Base-by-base conservation (phyloP, 176 grass and related monocot genomes). In the Stipa capillata region DNA sequence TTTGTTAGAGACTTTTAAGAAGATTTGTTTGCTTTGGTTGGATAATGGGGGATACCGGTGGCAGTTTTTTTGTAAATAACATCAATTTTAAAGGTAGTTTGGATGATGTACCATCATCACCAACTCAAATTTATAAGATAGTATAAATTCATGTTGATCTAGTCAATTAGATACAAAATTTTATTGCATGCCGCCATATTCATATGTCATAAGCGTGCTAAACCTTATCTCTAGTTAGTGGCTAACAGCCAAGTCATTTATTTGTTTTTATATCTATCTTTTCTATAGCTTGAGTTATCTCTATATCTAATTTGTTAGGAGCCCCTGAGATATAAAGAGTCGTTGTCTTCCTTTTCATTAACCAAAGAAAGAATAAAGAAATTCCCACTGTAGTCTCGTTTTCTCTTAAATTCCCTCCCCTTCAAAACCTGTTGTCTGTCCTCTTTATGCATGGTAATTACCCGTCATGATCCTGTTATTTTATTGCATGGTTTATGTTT, bases 61-160 rank as follows among this genome's bases (percentile, higher is more conserved):
- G n/a, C n/a, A n/a, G n/a, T n/a, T n/a, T n/a, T n/a, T n/a, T n/a
- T n/a, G n/a, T n/a, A n/a, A n/a, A n/a, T n/a, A n/a, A n/a, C n/a
- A n/a, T n/a, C n/a, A n/a, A n/a, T n/a, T n/a, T n/a, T n/a, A n/a
- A n/a, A n/a, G n/a, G n/a, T n/a, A n/a, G n/a, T n/a, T n/a, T n/a
- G n/a, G n/a, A n/a, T n/a, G n/a, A n/a, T n/a, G n/a, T n/a, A n/a
- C n/a, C n/a, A n/a, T n/a, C n/a, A n/a, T n/a, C n/a, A n/a, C n/a
- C n/a, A n/a, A n/a, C n/a, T n/a, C n/a, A n/a, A n/a, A n/a, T n/a
- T n/a, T n/a, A n/a, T n/a, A n/a, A n/a, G n/a, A n/a, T n/a, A n/a
- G n/a, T n/a, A n/a, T n/a, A n/a, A n/a, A n/a, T 69, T 76, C 36
- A 21, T 55, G 25, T 85, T 47, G 35, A 27, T 73, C 57, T 51